Evolutionary conservation across 75 land plant species (phyloP).

Genomic region (Pinus tabuliformis): DNA sequence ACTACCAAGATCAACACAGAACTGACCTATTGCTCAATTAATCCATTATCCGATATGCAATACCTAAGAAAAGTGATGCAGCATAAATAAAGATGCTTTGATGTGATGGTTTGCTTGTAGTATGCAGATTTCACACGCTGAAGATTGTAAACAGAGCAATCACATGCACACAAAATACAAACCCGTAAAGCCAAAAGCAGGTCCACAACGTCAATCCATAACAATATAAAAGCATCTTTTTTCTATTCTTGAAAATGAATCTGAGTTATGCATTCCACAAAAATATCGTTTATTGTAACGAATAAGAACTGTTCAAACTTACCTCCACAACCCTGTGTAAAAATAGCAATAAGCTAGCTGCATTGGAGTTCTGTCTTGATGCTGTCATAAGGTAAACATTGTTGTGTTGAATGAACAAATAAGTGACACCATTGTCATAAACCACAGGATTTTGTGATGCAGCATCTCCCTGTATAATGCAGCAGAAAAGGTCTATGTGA

Average conservation of each 20-base stretch:
- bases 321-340: constrained; percentile 96
- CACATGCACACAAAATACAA: background rate
- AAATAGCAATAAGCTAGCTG: constrained; percentile 90
- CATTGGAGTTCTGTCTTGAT: constrained; percentile 98
- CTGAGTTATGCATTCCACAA: background rate
- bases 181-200: background rate
- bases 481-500: background rate
- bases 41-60: background rate
- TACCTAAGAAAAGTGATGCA: background rate
- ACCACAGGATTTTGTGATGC: constrained; percentile 88
- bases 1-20: background rate
- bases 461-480: constrained; percentile 68
- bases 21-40: background rate
- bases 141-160: background rate
- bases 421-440: constrained; percentile 85
- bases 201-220: background rate
- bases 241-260: background rate
- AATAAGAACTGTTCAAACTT: constrained; percentile 22
- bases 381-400: constrained; percentile 95
- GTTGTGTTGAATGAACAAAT: constrained; percentile 95
- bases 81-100: background rate
- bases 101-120: background rate
- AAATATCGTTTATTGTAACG: constrained; percentile 1
- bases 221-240: background rate
- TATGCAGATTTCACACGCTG: background rate